Evolutionary conservation across 306 rosid genomes (phyloP).

Genomic region (Cicer cuneatum): DNA sequence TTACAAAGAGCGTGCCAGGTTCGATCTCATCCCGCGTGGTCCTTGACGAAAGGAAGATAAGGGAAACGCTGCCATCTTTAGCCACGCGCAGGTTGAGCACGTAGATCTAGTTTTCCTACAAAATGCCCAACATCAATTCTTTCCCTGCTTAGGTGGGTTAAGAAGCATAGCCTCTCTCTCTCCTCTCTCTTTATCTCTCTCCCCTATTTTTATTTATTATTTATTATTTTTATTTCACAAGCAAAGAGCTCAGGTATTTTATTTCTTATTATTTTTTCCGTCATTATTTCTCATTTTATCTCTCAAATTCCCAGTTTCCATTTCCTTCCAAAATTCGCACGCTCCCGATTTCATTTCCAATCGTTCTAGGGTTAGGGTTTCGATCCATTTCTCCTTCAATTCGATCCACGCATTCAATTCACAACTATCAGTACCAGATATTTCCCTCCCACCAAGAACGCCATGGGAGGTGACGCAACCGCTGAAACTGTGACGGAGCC

Average conservation of each 20-base stretch:
- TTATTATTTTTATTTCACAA: conserved; percentile 18
- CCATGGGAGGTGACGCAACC: conserved; percentile 70
- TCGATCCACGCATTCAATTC: conserved; percentile 20
- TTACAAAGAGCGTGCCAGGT: too few relatives aligned
- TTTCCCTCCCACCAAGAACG: conserved; percentile 52
- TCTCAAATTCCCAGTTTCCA: conserved; percentile 20
- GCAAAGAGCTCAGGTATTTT: background rate
- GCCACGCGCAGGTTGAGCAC: conserved; percentile 44
- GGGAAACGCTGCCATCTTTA: background rate
- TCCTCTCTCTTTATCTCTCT: background rate
- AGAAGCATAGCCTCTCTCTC: conserved; percentile 24
- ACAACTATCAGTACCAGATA: background rate
- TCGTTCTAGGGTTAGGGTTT: conserved; percentile 51
- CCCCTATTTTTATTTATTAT: background rate
- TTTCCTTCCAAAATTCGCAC: conserved; percentile 14
- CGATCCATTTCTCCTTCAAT: background rate
- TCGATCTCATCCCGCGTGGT: too few relatives aligned
- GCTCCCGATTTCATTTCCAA: conserved; percentile 15
- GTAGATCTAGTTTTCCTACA: conserved; percentile 48
- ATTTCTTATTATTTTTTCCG: background rate
- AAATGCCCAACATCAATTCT: conserved; percentile 52
- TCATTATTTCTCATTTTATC: conserved; percentile 27
- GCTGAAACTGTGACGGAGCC: conserved; percentile 50
- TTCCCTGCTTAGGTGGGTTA: conserved; percentile 51
- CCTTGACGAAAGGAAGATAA: background rate